Evolutionary conservation across 2,329 filamentous ascomycete genomes (phyloP), one percentile per base, ranked within the genome.

Genomic region (Pyricularia grisea): DNA sequence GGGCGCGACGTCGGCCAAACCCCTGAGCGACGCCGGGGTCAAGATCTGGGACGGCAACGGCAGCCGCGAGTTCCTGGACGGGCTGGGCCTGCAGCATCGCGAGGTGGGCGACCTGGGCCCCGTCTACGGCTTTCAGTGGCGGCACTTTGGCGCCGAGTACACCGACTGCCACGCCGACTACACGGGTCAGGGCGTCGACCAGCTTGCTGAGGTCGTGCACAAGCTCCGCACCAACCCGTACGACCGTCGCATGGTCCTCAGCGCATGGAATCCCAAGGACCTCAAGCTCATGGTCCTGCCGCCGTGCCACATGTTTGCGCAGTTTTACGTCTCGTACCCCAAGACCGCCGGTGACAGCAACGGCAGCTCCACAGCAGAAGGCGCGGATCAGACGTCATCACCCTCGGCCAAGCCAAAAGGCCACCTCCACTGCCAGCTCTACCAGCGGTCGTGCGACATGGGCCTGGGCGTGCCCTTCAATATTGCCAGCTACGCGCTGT

Each of bases 21-120:
- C 93, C 0, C 88, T 99, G 3, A 90, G 88, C 70, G 88, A 89
- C 14, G 88, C 90, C 1, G 93, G 93, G 33, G 89, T 99, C 75
- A 96, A 96, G 80, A 99, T 99, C 78, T 99, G 95, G 95, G 95
- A 99, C 77, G 94, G 94, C 74, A 99, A 99, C 77, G 95, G 94
- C 63, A 93, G 90, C 65, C 92, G 95, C 74, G 91, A 89, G 75
- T 98, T 91, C 78, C 91, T 99, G 55, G 94, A 99, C 81, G 89
- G 84, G 71, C 86, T 95, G 1, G 94, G 94, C 0, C 86, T 98
- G 7, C 83, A 84, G 0, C 89, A 97, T 77, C 92, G 94, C 70
- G 92, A 88, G 68, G 91, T 90, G 25, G 95, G 95, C 72, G 95
- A 99, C 76, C 84, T 99, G 0, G 95, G 95, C 0, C 95, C 95